These are phyloP conservation scores for Mangifera indica DNA, from an alignment of 345 rosid genomes.

Conservation along the genomic window DNA sequence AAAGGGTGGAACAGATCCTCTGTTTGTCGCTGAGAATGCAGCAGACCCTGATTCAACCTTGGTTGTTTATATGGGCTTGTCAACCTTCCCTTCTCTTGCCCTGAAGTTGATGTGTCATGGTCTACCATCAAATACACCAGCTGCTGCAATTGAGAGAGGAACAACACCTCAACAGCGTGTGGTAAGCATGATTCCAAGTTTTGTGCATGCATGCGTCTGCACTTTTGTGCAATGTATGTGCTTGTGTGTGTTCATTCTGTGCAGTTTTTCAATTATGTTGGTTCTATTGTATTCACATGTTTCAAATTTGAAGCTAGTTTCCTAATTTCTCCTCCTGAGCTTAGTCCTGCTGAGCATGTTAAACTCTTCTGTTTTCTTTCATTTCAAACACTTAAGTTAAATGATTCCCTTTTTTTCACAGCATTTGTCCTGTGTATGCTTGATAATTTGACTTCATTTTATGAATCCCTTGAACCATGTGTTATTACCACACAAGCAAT, in stretches of 20 bases:
- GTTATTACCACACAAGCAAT: background rate
- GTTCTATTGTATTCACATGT: background rate
- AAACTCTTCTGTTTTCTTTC: background rate
- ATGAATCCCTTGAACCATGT: background rate
- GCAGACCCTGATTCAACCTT: conserved; percentile 90
- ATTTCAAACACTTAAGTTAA: background rate
- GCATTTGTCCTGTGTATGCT: background rate
- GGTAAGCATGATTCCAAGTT: conserved; percentile 41
- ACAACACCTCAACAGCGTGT: conserved; percentile 75
- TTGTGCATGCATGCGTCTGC: background rate
- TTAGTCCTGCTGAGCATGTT: background rate
- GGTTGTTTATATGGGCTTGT: conserved; percentile 93
- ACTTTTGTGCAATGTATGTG: background rate
- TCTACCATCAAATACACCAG: conserved; percentile 75
- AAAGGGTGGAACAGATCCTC: conserved; percentile 82
- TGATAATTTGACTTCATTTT: background rate
- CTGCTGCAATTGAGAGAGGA: conserved; percentile 89
- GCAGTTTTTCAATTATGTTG: background rate
- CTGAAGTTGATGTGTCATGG: conserved; percentile 81
- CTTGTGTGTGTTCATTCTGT: background rate
- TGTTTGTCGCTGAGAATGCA: conserved; percentile 84
- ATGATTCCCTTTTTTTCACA: background rate
- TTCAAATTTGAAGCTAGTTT: background rate
- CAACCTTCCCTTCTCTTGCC: conserved; percentile 88
- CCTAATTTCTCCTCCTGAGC: background rate